Conservation (phyloP, 805 yeast species). For the Myxozyma monticola region DNA sequence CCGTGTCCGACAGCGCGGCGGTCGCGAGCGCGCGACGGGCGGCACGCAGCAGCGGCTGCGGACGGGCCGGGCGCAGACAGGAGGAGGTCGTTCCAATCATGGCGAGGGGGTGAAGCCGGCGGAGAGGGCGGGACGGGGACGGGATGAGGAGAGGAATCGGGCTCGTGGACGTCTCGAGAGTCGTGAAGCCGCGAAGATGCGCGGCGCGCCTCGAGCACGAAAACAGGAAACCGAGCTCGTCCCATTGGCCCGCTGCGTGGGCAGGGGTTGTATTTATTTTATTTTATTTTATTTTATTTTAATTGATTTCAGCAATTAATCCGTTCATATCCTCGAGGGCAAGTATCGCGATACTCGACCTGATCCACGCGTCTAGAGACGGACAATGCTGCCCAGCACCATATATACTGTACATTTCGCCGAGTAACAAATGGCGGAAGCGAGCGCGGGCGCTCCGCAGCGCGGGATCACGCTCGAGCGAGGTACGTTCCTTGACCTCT, state of each 20-base stretch:
- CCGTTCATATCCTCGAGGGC: too few relatives aligned
- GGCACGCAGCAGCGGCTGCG: slow-evolving; percentile 5
- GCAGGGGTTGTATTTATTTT: too few relatives aligned
- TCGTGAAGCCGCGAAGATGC: too few relatives aligned
- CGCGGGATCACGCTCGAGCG: slow-evolving; percentile 26
- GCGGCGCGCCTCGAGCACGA: too few relatives aligned
- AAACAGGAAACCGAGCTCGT: too few relatives aligned
- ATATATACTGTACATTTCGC: too few relatives aligned
- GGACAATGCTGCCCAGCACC: too few relatives aligned
- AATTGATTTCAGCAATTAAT: not conserved
- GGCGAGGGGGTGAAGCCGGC: slow-evolving; percentile 1
- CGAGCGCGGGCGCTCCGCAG: slow-evolving; percentile 6
- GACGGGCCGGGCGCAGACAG: slow-evolving; percentile 8
- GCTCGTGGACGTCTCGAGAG: too few relatives aligned
- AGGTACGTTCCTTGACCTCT: slow-evolving; percentile 9
- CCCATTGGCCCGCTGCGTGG: too few relatives aligned
- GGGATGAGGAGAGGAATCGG: not conserved
- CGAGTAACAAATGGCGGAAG: slow-evolving; percentile 10
- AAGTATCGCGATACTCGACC: too few relatives aligned
- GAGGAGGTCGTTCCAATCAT: not conserved
- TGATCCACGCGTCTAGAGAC: too few relatives aligned
- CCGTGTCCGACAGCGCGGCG: slow-evolving; percentile 36
- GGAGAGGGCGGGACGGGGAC: too few relatives aligned
- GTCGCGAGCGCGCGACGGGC: slow-evolving; percentile 34
- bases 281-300: not conserved